Base-by-base conservation (phyloP, 805 yeast species). In the Torulaspora gathmanii region DNA sequence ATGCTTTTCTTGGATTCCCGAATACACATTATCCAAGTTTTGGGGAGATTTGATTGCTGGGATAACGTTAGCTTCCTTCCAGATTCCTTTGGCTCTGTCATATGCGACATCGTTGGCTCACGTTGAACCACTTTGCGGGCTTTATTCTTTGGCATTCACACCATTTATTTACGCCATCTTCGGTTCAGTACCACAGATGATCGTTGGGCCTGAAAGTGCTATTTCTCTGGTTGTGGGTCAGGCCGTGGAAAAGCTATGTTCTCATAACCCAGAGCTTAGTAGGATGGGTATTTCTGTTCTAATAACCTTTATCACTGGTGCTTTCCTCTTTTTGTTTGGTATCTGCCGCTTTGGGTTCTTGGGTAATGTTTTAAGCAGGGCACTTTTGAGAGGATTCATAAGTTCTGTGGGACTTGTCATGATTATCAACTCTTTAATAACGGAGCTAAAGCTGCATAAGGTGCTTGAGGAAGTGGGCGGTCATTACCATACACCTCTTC, bases 121-220 rank as follows among this genome's bases (percentile, higher is more conserved):
- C 55, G 82, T 87, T 10, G 91, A 93, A 9, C 86, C 95, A 0
- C 64, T 83, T 2, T 79, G 84, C 52, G 96, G 96, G 0, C 70
- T 90, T 7, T 77, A 82, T 52, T 86, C 89, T 0, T 72, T 88
- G 38, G 81, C 86, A 1, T 70, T 85, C 3, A 87, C 93, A 0
- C 95, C 96, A 0, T 67, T 83, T n/a, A 67, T 86, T 6, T 89
- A 89, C 60, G 74, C 87, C 5, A 49, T 88, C 3, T 71, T 88
- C 47, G 96, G 96, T 0, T 78, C 93, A 0, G 95, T 88, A 1
- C 96, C 96, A 0, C 83, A 82, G 47, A 79, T 89, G 83, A 80
- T 88, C 31, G 95, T 89, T 15, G 96, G 96, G 0, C 96, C 96
- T 1, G 95, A 89, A 63, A 90, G 91, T 15, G 90, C 95, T 0